Evolutionary conservation across 23 red algal species (phyloP).

Genomic region (Gracilaria domingensis): DNA sequence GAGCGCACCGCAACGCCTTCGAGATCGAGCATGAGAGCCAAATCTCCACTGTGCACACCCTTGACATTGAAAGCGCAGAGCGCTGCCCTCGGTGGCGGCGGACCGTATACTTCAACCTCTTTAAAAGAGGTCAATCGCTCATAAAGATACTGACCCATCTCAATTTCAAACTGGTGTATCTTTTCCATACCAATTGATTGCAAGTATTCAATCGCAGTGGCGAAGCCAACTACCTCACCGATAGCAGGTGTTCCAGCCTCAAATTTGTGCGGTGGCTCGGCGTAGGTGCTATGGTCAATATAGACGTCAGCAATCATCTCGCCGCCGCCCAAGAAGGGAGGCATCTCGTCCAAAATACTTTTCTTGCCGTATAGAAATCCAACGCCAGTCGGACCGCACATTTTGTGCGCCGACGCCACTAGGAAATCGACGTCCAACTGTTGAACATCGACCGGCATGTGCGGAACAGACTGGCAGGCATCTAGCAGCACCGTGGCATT

Average conservation of each 20-base stretch:
- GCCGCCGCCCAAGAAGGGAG: conserved; percentile 95
- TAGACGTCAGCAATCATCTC: conserved; percentile 98
- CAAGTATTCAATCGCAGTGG: conserved; percentile 87
- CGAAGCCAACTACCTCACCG: conserved; percentile 92
- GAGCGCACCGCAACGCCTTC: conserved; percentile 96
- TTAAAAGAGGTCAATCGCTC: conserved; percentile 65
- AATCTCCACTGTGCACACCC: conserved; percentile 89
- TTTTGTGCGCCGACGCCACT: conserved; percentile 95
- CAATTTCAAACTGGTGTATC: conserved; percentile 76
- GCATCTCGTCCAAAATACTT: conserved; percentile 85
- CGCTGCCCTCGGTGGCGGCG: conserved; percentile 74
- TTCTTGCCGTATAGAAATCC: conserved; percentile 91
- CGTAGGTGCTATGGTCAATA: conserved; percentile 84
- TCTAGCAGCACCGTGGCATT: conserved; percentile 92
- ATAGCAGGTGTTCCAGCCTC: conserved; percentile 98
- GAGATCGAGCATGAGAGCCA: conserved; percentile 93
- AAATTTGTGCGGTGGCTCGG: conserved; percentile 95
- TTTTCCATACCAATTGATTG: conserved; percentile 76
- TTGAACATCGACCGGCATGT: conserved; percentile 97
- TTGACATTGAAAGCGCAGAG: conserved; percentile 94
- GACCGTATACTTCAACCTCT: conserved; percentile 92
- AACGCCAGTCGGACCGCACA: conserved; percentile 98
- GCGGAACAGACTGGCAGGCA: conserved; percentile 96
- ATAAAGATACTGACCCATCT: conserved; percentile 87
- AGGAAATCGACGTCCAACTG: conserved; percentile 90